Percentiles rank a stretch among this genome's conserved stretches.
Evolutionary conservation across 352 stramenopile species (phyloP).

Genomic region (Pilasporangium apinafurcum): DNA sequence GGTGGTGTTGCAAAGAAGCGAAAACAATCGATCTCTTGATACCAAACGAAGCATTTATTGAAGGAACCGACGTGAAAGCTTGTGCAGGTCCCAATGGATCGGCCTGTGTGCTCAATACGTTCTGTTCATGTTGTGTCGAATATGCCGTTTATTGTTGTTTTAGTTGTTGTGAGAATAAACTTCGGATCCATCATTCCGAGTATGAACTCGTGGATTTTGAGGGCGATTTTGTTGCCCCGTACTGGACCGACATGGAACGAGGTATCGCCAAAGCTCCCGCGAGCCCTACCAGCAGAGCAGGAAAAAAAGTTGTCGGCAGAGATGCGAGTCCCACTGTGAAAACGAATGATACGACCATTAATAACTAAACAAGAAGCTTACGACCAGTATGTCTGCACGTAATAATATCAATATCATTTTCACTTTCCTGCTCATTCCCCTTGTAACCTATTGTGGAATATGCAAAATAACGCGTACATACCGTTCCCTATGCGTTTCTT

Average conservation of each 20-base stretch:
- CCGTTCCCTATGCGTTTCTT: no score
- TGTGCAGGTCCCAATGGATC: neutral
- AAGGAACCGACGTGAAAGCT: neutral
- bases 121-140: neutral
- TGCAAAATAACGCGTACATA: no score
- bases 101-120: conserved; percentile 1
- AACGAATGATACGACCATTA: no score
- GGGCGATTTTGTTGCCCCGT: conserved; percentile 6
- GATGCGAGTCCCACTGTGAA: no score
- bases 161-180: conserved; percentile 1
- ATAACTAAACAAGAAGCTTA: no score
- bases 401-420: no score
- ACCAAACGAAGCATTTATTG: conserved; percentile 1
- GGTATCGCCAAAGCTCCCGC: neutral
- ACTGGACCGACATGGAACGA: conserved; percentile 4
- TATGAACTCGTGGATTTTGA: conserved; percentile 5
- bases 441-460: no score
- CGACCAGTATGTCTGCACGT: no score
- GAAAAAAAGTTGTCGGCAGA: neutral
- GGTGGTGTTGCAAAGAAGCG: neutral
- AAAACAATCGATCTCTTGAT: conserved; percentile 3
- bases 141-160: neutral
- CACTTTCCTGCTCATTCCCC: no score
- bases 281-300: neutral
- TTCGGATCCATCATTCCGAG: conserved; percentile 4